Evolutionary conservation across 208 protist species (phyloP).

Genomic region (Wallacemonas sp.): DNA sequence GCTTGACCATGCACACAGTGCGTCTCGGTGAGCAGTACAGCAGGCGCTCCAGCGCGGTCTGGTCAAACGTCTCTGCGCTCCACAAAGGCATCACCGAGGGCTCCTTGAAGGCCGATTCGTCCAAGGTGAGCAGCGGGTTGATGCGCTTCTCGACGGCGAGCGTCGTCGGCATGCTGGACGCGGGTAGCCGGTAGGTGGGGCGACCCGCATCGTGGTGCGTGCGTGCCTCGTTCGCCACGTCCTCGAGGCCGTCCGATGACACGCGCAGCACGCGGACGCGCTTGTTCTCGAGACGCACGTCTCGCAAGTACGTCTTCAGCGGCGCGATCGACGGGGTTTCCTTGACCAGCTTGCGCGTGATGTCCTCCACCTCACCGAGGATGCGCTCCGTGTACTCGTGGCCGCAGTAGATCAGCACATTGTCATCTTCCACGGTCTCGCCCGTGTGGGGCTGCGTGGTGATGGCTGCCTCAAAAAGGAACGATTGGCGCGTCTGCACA

Average conservation of each 20-base stretch:
- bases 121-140: conserved; percentile 73
- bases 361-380: conserved; percentile 47
- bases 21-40: conserved; percentile 53
- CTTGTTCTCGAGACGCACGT: conserved; percentile 24
- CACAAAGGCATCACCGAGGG: conserved; percentile 17
- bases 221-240: conserved; percentile 22
- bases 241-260: conserved; percentile 40
- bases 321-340: neutral
- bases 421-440: conserved; percentile 41
- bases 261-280: conserved; percentile 26
- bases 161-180: conserved; percentile 71
- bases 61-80: conserved; percentile 26
- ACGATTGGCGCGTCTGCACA: conserved; percentile 39
- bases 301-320: conserved; percentile 28
- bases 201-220: neutral
- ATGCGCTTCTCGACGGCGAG: conserved; percentile 56
- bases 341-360: conserved; percentile 23
- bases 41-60: conserved; percentile 25
- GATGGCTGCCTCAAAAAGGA: conserved; percentile 39
- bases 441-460: conserved; percentile 69
- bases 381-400: conserved; percentile 82
- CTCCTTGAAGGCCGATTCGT: conserved; percentile 36
- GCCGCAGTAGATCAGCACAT: conserved; percentile 76
- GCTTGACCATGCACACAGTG: neutral
- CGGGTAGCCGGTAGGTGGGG: conserved; percentile 30